Evolutionary conservation across 768 basidiomycete species (phyloP), one percentile per base, ranked within the genome.

Genomic region (Mycena floridula): DNA sequence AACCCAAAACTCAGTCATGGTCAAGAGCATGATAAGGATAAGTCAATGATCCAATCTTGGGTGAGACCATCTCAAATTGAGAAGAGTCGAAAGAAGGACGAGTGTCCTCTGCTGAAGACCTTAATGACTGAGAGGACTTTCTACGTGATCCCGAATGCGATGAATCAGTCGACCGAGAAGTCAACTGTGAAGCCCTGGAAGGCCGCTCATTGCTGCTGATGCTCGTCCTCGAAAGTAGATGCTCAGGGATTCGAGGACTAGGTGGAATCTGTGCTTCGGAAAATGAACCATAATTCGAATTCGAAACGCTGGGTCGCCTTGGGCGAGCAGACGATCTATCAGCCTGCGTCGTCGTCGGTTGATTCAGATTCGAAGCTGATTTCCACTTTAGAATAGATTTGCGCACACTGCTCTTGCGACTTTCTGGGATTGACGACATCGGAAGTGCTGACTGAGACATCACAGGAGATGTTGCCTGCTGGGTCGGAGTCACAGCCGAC

Each of bases 1-100:
- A 30, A 35, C 32, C 7, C 15, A 35, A 35, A 13, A 35, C 3
- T 35, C 32, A 39, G 13, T 39, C 18, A 13, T 39, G 38, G 54
- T 80, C 76, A 44, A 76, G 57, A 22, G 61, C 64, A 59, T 75
- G 69, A 54, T 81, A 81, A 18, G 82, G 81, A 56, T 81, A 81
- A 48, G 72, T 65, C 49, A 82, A 54, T 28, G 67, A 52, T 58
- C 67, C 50, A 52, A 52, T 46, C 61, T 72, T 72, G 30, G 81
- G 69, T 20, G 77, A 73, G 24, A 83, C 72, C 27, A 82, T 73
- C 62, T 85, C 84, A 54, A 83, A 84, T 54, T 82, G 80, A 13
- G 80, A 77, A 12, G 65, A 69, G 53, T 87, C 82, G 46, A 81
- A 72, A 55, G 78, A 82, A 27, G 72, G 70, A 18, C 71, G 63